A percentile compares a stretch with the other conserved stretches of the same genome.
phyloP scores from a whole-genome alignment of 768 basidiomycete species.

The Pisolithus albus region DNA sequence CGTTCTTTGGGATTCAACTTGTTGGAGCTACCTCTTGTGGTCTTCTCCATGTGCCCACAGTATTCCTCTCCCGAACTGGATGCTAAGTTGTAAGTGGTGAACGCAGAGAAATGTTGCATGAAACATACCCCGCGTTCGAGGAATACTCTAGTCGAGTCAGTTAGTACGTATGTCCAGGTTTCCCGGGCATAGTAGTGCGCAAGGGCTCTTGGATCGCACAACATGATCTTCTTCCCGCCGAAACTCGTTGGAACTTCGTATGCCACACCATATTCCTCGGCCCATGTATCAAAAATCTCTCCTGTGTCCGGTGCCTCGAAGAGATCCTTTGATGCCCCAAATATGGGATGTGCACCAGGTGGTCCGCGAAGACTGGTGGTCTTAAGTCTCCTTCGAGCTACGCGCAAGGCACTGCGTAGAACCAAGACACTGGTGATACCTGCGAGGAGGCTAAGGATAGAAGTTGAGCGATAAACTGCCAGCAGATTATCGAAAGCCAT shows the following conservation, averaged over 20 bases:
- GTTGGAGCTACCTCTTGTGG: conserved; percentile 32
- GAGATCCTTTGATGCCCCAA: conserved; percentile 32
- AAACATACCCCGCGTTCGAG: conserved; percentile 28
- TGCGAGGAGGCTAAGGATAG: conserved; percentile 6
- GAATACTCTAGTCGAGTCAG: conserved; percentile 26
- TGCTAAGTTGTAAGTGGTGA: not conserved
- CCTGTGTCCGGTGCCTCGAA: conserved; percentile 24
- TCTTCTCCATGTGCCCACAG: conserved; percentile 37
- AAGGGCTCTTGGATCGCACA: conserved; percentile 42
- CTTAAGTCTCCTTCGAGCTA: conserved; percentile 5
- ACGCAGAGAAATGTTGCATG: not conserved
- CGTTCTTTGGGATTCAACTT: not conserved
- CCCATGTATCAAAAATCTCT: conserved; percentile 38
- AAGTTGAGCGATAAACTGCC: not conserved
- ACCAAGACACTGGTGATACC: conserved; percentile 12
- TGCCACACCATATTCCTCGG: conserved; percentile 36
- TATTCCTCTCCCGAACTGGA: conserved; percentile 32
- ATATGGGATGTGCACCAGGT: conserved; percentile 33
- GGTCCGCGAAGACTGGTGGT: conserved; percentile 40
- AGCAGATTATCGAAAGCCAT: not conserved
- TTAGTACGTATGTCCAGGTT: conserved; percentile 40
- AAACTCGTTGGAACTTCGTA: conserved; percentile 33
- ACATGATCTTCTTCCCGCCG: conserved; percentile 29
- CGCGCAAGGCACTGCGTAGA: conserved; percentile 8
- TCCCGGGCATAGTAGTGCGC: conserved; percentile 45